These are phyloP conservation scores for Juncus effusus DNA, from an alignment of 176 grass and related monocot genomes.

Conservation along the genomic window DNA sequence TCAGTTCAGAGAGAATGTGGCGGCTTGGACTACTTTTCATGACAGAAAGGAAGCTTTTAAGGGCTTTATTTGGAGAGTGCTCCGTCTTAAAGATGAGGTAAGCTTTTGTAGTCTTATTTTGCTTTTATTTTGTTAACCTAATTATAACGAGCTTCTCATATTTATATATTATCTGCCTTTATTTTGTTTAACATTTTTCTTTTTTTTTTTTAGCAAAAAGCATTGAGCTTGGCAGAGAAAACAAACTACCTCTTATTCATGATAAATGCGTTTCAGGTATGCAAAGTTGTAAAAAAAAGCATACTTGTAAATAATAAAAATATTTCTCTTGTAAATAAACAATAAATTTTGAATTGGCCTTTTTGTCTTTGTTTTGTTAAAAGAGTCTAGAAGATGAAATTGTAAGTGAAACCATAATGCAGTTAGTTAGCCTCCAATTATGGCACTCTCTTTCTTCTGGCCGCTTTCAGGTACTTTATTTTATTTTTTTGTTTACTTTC, in stretches of 20 bases:
- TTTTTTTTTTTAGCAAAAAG: slow-evolving; percentile 51
- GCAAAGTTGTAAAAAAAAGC: too few species aligned
- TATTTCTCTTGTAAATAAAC: too few species aligned
- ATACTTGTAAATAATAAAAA: too few species aligned
- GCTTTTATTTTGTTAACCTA: neutral
- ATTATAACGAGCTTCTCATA: neutral
- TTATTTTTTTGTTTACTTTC: too few species aligned
- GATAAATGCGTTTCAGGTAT: slow-evolving; percentile 98
- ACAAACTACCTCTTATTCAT: slow-evolving; percentile 95
- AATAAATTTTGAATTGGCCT: neutral
- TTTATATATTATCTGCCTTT: slow-evolving; percentile 2
- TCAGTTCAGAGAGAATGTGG: slow-evolving; percentile 92
- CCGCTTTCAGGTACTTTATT: slow-evolving; percentile 59
- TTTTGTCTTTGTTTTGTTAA: slow-evolving; percentile 18
- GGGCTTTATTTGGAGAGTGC: slow-evolving; percentile 73
- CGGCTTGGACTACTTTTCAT: slow-evolving; percentile 81
- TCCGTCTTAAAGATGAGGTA: slow-evolving; percentile 79
- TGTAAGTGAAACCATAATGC: slow-evolving; percentile 80
- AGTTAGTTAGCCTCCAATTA: slow-evolving; percentile 82
- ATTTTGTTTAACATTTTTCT: slow-evolving; percentile 14
- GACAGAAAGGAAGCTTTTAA: slow-evolving; percentile 65
- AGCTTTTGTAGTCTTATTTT: slow-evolving; percentile 8
- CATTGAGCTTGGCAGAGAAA: slow-evolving; percentile 72
- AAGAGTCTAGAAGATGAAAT: slow-evolving; percentile 96
- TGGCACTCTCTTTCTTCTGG: slow-evolving; percentile 87